A percentile compares a stretch with the other conserved stretches of the same genome.
Conservation (phyloP, 2,329 filamentous ascomycete species). For the Alternaria longipes region DNA sequence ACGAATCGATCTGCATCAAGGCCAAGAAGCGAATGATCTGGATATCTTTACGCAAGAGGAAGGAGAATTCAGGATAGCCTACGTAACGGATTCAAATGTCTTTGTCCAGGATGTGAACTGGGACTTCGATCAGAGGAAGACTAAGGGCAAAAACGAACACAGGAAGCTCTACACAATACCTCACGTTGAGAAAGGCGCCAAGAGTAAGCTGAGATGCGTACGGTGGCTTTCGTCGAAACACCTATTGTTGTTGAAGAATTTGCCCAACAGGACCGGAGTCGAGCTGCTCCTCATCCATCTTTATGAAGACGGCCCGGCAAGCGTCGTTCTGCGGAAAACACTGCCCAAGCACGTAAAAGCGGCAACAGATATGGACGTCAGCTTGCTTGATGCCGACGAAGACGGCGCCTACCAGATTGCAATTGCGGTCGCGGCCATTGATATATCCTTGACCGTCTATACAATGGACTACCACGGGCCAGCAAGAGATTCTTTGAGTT, state of each 20-base stretch:
- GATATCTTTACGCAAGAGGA: conserved; percentile 72
- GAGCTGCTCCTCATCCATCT: conserved; percentile 67
- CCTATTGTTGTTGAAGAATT: conserved; percentile 66
- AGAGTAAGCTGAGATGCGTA: conserved; percentile 64
- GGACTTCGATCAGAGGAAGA: conserved; percentile 56
- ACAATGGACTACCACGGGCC: conserved; percentile 75
- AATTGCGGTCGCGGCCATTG: conserved; percentile 81
- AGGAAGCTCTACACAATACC: conserved; percentile 44
- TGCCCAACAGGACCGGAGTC: conserved; percentile 62
- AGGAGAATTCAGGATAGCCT: conserved; percentile 75
- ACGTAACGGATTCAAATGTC: conserved; percentile 79
- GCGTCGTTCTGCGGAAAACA: conserved; percentile 61
- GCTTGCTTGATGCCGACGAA: conserved; percentile 68
- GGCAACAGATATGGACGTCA: conserved; percentile 80
- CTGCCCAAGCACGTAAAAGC: conserved; percentile 76
- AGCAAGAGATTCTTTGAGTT: conserved; percentile 55
- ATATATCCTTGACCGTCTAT: conserved; percentile 79
- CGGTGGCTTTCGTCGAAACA: conserved; percentile 65
- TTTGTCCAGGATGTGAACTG: conserved; percentile 70
- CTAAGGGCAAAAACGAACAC: conserved; percentile 37
- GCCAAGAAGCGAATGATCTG: conserved; percentile 71
- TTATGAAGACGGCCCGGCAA: conserved; percentile 63
- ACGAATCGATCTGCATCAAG: conserved; percentile 60
- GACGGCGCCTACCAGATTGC: conserved; percentile 77
- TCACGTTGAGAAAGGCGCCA: conserved; percentile 45